Evolutionary conservation across 257 asterid species (phyloP), one percentile per base, ranked within the genome.

Genomic region (Leonotis leonurus): DNA sequence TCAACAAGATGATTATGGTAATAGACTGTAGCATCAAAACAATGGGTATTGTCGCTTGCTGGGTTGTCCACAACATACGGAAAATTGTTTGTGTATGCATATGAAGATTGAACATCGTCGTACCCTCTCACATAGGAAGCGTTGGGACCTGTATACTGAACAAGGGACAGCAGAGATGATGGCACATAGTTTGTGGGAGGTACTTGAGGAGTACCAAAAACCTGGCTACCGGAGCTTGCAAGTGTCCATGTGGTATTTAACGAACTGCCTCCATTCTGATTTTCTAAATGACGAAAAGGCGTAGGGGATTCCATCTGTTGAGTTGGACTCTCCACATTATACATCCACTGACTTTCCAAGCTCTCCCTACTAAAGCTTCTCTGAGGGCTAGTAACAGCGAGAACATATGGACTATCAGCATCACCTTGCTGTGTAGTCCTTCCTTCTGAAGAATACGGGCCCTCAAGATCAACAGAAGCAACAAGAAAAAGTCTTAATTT

Each of bases 401-500:
- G 85, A 50, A 83, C 89, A 56, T 87, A 90, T 26, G 79, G 86
- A 75, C 70, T 73, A 64, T 81, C 88, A 0, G 77, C 60, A 51
- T 88, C 87, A 50, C 57, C 67, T 36, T 76, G 83, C 69, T 75
- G 81, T 41, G 64, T 22, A 44, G 71, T 33, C 74, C 77, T 79
- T 32, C 74, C 75, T 54, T 83, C 92, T 24, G 55, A 64, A 45
- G 90, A 74, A 70, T 82, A 65, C 6, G 82, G 77, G 27, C 80
- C 66, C 43, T 89, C 97, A 4, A 22, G n/a, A 60, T 92, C 97
- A 69, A 58, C 60, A 20, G 67, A 68, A 36, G 89, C 57, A 64
- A 85, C 76, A 22, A 92, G 92, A 76, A 92, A 92, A 17, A 89
- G 57, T 53, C 95, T 77, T n/a, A 89, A 63, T 64, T 93, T 78